Evolutionary conservation across 1,284 basidiomycete species (phyloP).

Genomic region (Naganishia liquefaciens): DNA sequence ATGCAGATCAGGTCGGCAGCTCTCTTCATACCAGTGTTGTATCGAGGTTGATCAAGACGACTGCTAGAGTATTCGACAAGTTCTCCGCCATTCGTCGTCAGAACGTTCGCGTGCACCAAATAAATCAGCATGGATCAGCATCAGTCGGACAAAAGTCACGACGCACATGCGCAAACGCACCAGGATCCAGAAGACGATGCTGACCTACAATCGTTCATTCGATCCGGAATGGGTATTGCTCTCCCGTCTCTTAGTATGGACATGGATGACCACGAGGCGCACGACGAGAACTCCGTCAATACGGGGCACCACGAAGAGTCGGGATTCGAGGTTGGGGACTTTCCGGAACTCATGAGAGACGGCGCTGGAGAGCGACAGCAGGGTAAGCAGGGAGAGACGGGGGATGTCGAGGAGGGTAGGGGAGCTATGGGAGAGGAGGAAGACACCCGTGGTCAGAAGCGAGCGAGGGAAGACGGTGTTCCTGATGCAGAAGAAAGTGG

Average conservation of each 20-base stretch:
- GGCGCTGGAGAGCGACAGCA: not conserved
- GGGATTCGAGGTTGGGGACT: slow-evolving; percentile 12
- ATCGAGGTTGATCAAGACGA: too few relatives aligned
- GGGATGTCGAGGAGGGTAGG: not conserved
- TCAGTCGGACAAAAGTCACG: not conserved
- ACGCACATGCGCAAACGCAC: slow-evolving; percentile 7
- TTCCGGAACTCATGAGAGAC: slow-evolving; percentile 17
- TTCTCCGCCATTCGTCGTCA: too few relatives aligned
- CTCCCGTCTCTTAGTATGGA: slow-evolving; percentile 18
- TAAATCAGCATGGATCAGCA: not conserved
- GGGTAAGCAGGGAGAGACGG: not conserved
- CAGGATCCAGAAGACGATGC: slow-evolving; percentile 14
- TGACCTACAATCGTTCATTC: slow-evolving; percentile 16
- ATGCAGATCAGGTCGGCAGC: too few relatives aligned
- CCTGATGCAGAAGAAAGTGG: not conserved
- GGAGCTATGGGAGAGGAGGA: not conserved
- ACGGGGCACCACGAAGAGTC: not conserved
- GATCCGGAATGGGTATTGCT: slow-evolving; percentile 23
- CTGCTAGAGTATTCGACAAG: too few relatives aligned
- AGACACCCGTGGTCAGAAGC: slow-evolving; percentile 1
- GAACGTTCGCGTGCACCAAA: too few relatives aligned
- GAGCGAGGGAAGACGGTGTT: not conserved
- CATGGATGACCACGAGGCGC: slow-evolving; percentile 2
- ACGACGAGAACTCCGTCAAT: not conserved
- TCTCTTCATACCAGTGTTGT: too few relatives aligned